Percentiles rank a stretch among this genome's conserved stretches.
These are phyloP conservation scores for Collariella sp. DNA, from an alignment of 495 filamentous ascomycete genomes.

Conservation along the genomic window DNA sequence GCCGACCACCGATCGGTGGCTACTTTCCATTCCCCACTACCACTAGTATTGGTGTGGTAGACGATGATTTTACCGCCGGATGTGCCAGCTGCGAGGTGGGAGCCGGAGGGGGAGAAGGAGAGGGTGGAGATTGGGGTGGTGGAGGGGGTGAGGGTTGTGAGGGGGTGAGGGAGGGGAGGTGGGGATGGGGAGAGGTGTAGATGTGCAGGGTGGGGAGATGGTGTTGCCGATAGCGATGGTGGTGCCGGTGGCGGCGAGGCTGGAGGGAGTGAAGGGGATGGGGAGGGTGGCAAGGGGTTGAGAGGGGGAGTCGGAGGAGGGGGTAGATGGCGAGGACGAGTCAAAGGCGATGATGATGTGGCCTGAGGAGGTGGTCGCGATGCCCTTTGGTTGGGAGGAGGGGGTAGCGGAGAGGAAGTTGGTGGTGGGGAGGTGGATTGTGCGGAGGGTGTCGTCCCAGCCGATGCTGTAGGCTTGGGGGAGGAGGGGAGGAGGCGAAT, in stretches of 20 bases:
- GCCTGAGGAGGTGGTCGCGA: slow-evolving; percentile 34
- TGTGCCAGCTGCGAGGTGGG: slow-evolving; percentile 70
- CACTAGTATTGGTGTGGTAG: slow-evolving; percentile 41
- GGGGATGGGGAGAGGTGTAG: slow-evolving; percentile 51
- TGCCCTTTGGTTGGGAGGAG: slow-evolving; percentile 45
- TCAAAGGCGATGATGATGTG: slow-evolving; percentile 56
- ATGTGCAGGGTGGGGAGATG: slow-evolving; percentile 61
- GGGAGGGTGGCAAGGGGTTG: slow-evolving; percentile 41
- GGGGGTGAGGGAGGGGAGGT: slow-evolving; percentile 37
- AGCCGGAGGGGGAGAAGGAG: slow-evolving; percentile 67
- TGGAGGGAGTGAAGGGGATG: slow-evolving; percentile 50
- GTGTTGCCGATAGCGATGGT: slow-evolving; percentile 70
- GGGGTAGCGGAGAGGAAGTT: slow-evolving; percentile 41
- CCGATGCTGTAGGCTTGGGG: slow-evolving; percentile 72
- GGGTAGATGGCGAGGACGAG: slow-evolving; percentile 55
- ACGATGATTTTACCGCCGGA: slow-evolving; percentile 77
- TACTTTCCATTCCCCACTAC: slow-evolving; percentile 42
- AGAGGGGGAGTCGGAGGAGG: slow-evolving; percentile 50
- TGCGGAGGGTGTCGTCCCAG: slow-evolving; percentile 92
- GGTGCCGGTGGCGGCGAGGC: slow-evolving; percentile 57
- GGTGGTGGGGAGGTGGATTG: slow-evolving; percentile 51
- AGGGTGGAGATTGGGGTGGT: slow-evolving; percentile 56
- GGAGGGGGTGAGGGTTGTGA: slow-evolving; percentile 42
- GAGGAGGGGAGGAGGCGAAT: slow-evolving; percentile 50
- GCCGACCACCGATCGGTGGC: slow-evolving; percentile 79